These are phyloP conservation scores for Blastobotrys buckinghamii DNA, from an alignment of 1,139 yeast species.

Conservation along the genomic window DNA sequence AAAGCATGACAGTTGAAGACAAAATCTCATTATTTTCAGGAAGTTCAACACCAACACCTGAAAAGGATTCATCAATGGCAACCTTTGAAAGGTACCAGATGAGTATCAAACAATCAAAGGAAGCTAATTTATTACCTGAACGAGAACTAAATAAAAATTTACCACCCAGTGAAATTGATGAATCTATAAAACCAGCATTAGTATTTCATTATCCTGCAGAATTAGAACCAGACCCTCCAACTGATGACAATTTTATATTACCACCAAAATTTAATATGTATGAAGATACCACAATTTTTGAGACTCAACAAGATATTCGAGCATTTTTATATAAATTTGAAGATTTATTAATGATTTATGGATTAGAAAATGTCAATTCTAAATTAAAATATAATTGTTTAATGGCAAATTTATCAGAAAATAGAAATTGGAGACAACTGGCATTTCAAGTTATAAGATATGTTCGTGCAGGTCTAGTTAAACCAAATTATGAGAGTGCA, in stretches of 20 bases:
- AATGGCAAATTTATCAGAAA: background rate
- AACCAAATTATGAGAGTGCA: background rate
- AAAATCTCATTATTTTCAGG: no score
- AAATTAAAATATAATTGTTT: background rate
- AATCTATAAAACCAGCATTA: no score
- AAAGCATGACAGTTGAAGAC: no score
- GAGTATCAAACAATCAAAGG: no score
- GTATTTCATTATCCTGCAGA: no score
- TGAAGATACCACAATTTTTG: background rate
- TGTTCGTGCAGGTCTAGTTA: background rate
- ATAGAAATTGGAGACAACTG: background rate
- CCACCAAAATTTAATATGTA: background rate
- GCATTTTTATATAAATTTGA: background rate
- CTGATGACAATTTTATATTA: background rate
- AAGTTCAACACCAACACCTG: no score
- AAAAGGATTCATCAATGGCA: no score
- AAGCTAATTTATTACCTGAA: no score
- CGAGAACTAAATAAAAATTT: no score
- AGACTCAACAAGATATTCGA: background rate
- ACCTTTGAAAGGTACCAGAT: no score
- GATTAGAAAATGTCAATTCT: background rate
- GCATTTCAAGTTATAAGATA: background rate
- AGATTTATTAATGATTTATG: background rate
- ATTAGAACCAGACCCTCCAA: background rate
- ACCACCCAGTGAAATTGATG: no score